Evolutionary conservation across 805 yeast species (phyloP), one percentile per base, ranked within the genome.

Genomic region (Ogataea nitratoaversa): DNA sequence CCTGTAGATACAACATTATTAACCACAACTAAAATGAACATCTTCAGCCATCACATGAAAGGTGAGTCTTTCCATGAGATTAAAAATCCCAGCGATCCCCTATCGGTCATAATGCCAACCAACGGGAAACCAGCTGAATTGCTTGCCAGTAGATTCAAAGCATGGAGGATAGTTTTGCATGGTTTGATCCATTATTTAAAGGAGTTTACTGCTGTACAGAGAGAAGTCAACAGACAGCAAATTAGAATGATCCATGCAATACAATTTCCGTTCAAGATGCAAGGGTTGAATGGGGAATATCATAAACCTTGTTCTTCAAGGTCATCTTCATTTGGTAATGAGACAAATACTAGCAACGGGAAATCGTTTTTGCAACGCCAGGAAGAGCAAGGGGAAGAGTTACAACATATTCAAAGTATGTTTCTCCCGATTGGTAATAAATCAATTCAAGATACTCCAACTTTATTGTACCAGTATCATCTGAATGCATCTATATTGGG

Each of bases 171-270:
- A 30, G 77, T 90, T 40, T 79, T 89, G 41, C 78, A 80, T 46
- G 82, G 91, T 27, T 65, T 91, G 41, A 72, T 86, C 16, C 76
- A 73, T 34, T 91, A 91, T 56, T 69, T 91, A 47, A 76, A 75
- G 45, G 96, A 89, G 54, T 81, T 79, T 30, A 87, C 87, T 8
- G 74, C 84, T 12, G 90, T 86, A 41, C 93, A 89, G 58, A 96
- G 89, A 60, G 96, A 90, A 57, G 75, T 87, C 14, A 80, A 84
- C 25, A 77, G 95, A 43, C 95, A 87, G 54, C 93, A 87, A 50
- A 64, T 82, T 37, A 68, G 95, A 37, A 70, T 89, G 32, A 85
- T 87, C 44, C 90, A 87, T 58, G 88, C 95, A 8, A 82, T 85
- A 16, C 66, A 68, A 34, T 68, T 76, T 51, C 76, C 77, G 14